phyloP scores from a whole-genome alignment of 805 yeast species.

The Barnettozyma siamensis region DNA sequence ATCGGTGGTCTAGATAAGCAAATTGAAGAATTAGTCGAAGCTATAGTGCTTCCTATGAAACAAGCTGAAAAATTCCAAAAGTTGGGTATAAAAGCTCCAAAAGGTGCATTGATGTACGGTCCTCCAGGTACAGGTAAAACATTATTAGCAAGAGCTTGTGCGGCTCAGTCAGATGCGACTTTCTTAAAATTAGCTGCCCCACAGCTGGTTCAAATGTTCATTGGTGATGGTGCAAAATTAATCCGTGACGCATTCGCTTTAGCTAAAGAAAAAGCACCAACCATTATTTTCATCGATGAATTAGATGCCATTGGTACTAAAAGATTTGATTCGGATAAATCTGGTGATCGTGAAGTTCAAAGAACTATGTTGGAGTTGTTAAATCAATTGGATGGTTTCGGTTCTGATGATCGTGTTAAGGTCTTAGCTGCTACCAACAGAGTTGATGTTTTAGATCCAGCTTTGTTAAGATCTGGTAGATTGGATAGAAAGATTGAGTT shows the following conservation, averaged over 20 bases:
- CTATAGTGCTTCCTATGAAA: conserved; percentile 96
- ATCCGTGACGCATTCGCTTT: conserved; percentile 96
- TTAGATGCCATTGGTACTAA: conserved; percentile 98
- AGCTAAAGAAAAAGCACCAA: conserved; percentile 97
- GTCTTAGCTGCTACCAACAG: conserved; percentile 98
- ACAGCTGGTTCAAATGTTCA: conserved; percentile 95
- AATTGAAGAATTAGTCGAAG: conserved; percentile 96
- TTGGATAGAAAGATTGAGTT: conserved; percentile 97
- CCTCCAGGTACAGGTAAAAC: conserved; percentile 99
- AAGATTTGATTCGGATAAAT: conserved; percentile 94
- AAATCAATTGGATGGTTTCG: conserved; percentile 97
- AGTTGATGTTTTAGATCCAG: conserved; percentile 98
- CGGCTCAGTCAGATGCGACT: conserved; percentile 97
- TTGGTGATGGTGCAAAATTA: conserved; percentile 98
- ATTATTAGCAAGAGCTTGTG: conserved; percentile 94
- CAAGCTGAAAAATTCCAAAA: conserved; percentile 94
- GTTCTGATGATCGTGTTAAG: conserved; percentile 94
- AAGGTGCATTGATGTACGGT: conserved; percentile 97
- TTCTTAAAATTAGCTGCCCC: conserved; percentile 96
- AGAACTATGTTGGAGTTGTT: conserved; percentile 98
- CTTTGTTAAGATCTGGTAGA: conserved; percentile 93
- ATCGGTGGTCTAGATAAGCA: conserved; percentile 98
- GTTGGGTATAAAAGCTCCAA: conserved; percentile 95
- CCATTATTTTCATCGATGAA: conserved; percentile 96
- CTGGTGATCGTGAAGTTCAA: conserved; percentile 98